Evolutionary conservation across 805 yeast genomes (phyloP), one percentile per base, ranked within the genome.

Genomic region (Nakazawaea pomicola): DNA sequence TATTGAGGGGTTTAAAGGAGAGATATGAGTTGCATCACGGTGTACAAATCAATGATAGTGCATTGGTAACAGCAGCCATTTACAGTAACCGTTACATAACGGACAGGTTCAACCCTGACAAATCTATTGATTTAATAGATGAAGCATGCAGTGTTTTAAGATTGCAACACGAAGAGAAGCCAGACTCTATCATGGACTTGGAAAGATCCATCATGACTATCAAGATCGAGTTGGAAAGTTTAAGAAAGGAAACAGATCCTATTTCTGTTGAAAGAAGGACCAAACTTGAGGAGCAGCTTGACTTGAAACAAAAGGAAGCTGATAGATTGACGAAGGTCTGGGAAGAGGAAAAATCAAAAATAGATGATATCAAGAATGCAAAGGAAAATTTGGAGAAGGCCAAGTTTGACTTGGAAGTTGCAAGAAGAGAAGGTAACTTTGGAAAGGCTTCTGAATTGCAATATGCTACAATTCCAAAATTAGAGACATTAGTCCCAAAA

Each of bases 21-120:
- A 75, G 84, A 47, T 91, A 91, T 58, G 99, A 91, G 57, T 96
- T 91, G 2, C 99, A 91, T 54, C 99, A 91, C 55, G 99, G 99
- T 64, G 99, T 91, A 6, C 76, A 96, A 48, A 87, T 91, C 45
- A 76, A 91, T 3, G 99, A 91, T 57, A 76, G 89, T 36, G 96
- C 99, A 0, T 68, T 91, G 42, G 97, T 91, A 2, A 84, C 96
- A 0, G 96, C 98, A 10, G 96, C 96, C 0, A 80, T 86, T 6
- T 77, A 90, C 55, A 80, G 95, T 36, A 86, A 88, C 56, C 73
- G 99, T 48, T 91, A 91, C 58, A 86, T 91, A 42, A 84, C 95
- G 3, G 97, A 91, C 58, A 66, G 98, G 41, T 89, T 80, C 54
- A 66, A 91, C 29, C 99, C 99, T 1, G 99, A 91, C 57, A 91